These are phyloP conservation scores for Nakazawaea pomicola DNA, from an alignment of 805 yeast species.

Conservation along the genomic window DNA sequence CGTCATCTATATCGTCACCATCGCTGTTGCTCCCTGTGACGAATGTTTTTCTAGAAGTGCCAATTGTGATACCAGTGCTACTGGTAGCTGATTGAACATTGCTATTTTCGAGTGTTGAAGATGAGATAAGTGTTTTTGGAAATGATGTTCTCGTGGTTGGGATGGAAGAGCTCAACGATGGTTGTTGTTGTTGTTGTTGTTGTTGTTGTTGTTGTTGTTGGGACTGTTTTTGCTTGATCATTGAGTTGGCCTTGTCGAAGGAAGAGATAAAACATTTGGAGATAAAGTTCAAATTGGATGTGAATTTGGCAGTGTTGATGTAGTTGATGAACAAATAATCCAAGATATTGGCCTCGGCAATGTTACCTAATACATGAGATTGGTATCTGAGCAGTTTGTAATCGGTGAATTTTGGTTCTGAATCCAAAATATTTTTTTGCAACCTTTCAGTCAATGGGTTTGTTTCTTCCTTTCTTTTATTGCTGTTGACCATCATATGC, in stretches of 20 bases:
- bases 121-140: background rate
- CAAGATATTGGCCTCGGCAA: conserved; percentile 7
- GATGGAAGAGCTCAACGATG: too few relatives aligned
- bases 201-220: background rate
- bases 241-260: conserved; percentile 8
- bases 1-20: conserved; percentile 1
- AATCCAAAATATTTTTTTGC: background rate
- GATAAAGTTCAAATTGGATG: conserved; percentile 11
- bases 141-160: background rate
- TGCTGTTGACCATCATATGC: too few relatives aligned
- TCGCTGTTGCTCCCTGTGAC: conserved; percentile 3
- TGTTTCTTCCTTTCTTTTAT: too few relatives aligned
- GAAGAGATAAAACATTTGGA: conserved; percentile 11
- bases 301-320: conserved; percentile 9
- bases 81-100: too few relatives aligned
- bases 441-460: background rate
- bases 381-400: conserved; percentile 12
- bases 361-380: conserved; percentile 13
- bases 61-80: too few relatives aligned
- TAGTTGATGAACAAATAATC: conserved; percentile 13
- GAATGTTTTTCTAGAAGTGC: too few relatives aligned
- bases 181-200: background rate
- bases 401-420: conserved; percentile 7
- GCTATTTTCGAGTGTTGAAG: too few relatives aligned
- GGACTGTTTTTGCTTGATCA: background rate